Evolutionary conservation across 345 rosid genomes (phyloP), one percentile per base, ranked within the genome.

Genomic region (Lumnitzera littorea): DNA sequence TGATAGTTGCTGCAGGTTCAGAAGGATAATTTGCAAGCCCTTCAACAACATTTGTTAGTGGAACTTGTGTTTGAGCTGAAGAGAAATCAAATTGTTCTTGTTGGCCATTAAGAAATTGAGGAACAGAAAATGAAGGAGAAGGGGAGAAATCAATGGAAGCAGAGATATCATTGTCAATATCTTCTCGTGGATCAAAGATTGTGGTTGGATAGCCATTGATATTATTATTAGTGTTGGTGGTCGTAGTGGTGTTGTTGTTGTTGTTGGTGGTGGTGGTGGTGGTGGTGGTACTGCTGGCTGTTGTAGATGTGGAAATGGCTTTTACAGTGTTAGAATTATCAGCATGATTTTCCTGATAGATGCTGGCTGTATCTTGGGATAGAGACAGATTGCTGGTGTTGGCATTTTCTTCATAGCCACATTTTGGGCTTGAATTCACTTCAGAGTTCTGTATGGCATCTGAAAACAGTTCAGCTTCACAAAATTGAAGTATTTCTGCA

Each of bases 71-170:
- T 31, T 86, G 82, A 14, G 69, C 69, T 24, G 83, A 69, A 46
- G 91, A 70, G 50, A 84, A 81, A 67, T 75, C 88, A 55, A 84
- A 84, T 15, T 78, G 85, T 50, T 78, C 77, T 50, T 81, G 84
- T 29, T 80, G 85, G 63, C 59, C 29, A 15, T 72, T 49, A 48
- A 79, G 60, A 60, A 78, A 72, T 57, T 66, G 75, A 57, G 88
- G 78, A 31, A 81, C 71, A 24, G 82, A 64, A 66, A 84, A 81
- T 0, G 72, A 52, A 61, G 86, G 81, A 43, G 96, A 77, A 4
- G 94, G 71, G 51, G 96, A 88, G 58, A 91, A 94, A 62, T 91
- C 88, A 14, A 81, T 91, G 17, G 95, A 88, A 62, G 87, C 89
- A 2, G 95, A 83, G 58, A 94, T 84, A 25, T 84, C 89, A 53